Conservation (phyloP, 1,284 basidiomycete species). For the Cerioporus squamosus region DNA sequence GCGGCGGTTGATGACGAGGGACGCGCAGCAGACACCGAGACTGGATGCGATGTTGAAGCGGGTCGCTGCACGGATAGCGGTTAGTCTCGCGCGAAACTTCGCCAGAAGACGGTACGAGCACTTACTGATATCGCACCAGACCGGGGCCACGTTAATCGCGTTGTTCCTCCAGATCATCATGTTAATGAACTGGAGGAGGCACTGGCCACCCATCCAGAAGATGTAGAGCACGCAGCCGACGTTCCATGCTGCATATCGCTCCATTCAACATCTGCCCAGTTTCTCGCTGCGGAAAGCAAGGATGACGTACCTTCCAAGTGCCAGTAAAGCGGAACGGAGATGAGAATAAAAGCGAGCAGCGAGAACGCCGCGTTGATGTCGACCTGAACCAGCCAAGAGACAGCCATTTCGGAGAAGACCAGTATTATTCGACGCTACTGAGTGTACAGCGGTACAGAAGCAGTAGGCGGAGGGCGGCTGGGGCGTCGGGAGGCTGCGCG, state of each 20-base stretch:
- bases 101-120: background rate
- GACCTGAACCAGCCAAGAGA: slow-evolving; percentile 20
- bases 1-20: slow-evolving; percentile 53
- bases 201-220: slow-evolving; percentile 59
- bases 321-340: slow-evolving; percentile 57
- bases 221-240: slow-evolving; percentile 68
- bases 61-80: slow-evolving; percentile 33
- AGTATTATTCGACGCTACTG: slow-evolving; percentile 17
- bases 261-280: background rate
- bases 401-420: slow-evolving; percentile 14
- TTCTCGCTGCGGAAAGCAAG: background rate
- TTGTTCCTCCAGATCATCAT: slow-evolving; percentile 69
- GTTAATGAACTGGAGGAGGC: slow-evolving; percentile 64
- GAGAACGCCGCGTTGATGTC: slow-evolving; percentile 24
- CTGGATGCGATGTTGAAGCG: slow-evolving; percentile 39
- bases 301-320: slow-evolving; percentile 52
- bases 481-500: slow-evolving; percentile 7
- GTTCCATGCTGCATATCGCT: slow-evolving; percentile 42
- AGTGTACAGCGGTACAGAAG: slow-evolving; percentile 14
- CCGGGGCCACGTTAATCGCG: slow-evolving; percentile 55
- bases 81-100: background rate
- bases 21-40: slow-evolving; percentile 46
- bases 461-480: slow-evolving; percentile 3
- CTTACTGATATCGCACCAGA: slow-evolving; percentile 82
- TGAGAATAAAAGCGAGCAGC: slow-evolving; percentile 19